Percentiles rank a stretch among this genome's conserved stretches.
Evolutionary conservation across 371 early-diverging fungal genomes (phyloP).

Genomic region (Mucor sp.): DNA sequence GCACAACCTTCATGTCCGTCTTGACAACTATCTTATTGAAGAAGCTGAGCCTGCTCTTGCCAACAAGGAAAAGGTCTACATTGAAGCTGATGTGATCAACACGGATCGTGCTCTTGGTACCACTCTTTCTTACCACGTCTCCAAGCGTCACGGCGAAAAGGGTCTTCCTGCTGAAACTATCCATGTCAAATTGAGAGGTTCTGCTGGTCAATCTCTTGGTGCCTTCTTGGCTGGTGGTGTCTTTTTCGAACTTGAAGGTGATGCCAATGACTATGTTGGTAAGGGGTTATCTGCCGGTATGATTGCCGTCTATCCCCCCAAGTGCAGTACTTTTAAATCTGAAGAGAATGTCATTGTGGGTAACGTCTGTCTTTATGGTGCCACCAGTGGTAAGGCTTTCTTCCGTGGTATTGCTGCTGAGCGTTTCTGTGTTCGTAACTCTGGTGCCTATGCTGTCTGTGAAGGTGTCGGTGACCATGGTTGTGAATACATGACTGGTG

Average conservation of each 20-base stretch:
- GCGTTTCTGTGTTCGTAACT: slow-evolving; percentile 97
- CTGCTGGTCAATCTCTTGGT: slow-evolving; percentile 96
- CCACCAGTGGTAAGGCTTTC: slow-evolving; percentile 90
- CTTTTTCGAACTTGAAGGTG: slow-evolving; percentile 92
- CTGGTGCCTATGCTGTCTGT: slow-evolving; percentile 93
- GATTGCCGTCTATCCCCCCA: slow-evolving; percentile 89
- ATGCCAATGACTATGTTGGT: slow-evolving; percentile 97
- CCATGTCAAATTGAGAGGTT: slow-evolving; percentile 85
- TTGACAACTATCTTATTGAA: slow-evolving; percentile 84
- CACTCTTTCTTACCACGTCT: slow-evolving; percentile 88
- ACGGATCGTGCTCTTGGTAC: slow-evolving; percentile 95
- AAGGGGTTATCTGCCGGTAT: slow-evolving; percentile 96
- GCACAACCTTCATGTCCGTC: slow-evolving; percentile 81
- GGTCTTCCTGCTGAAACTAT: slow-evolving; percentile 90
- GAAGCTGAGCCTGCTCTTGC: slow-evolving; percentile 75
- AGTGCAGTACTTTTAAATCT: slow-evolving; percentile 72
- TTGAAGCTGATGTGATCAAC: slow-evolving; percentile 80
- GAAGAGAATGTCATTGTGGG: slow-evolving; percentile 93
- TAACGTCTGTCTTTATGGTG: slow-evolving; percentile 97
- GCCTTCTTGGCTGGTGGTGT: slow-evolving; percentile 94
- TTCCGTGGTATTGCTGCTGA: slow-evolving; percentile 96
- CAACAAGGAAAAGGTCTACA: slow-evolving; percentile 58
- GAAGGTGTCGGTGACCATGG: slow-evolving; percentile 99
- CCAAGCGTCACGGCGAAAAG: slow-evolving; percentile 75
- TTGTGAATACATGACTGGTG: slow-evolving; percentile 98